Conservation (phyloP, 139 green algal genomes). For the Chlamydomonas sphaeroides region DNA sequence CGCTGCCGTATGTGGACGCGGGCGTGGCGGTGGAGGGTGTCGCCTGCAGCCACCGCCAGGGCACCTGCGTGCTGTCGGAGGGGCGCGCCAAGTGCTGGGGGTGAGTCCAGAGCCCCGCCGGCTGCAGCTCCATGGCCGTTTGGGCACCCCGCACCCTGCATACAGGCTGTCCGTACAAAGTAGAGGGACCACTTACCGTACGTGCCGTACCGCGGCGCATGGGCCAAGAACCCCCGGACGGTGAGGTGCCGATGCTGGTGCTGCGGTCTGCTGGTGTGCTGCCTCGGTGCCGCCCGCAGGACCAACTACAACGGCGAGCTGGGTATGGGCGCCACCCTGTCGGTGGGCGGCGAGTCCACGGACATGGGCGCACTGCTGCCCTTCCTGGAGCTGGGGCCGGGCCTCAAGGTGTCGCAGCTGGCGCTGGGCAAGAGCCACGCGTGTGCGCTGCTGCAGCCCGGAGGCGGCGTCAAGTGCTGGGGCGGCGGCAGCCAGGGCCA, state of each 20-base stretch:
- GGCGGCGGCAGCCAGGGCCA: not conserved
- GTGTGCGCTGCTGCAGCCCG: not conserved
- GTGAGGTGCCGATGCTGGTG: too few relatives aligned
- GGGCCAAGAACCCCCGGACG: too few relatives aligned
- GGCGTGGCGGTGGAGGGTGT: not conserved
- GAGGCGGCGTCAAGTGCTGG: slow-evolving; percentile 1
- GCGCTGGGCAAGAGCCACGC: not conserved
- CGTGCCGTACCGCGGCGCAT: too few relatives aligned
- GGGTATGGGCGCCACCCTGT: not conserved
- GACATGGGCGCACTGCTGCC: not conserved
- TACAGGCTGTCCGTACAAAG: too few relatives aligned
- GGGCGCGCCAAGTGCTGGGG: not conserved
- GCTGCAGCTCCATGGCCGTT: too few relatives aligned
- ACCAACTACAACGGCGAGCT: not conserved
- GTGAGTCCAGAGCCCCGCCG: too few relatives aligned
- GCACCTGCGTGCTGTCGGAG: not conserved
- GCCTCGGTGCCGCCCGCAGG: not conserved
- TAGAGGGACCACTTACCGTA: too few relatives aligned
- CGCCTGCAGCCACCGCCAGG: too few relatives aligned
- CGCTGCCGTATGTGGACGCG: not conserved
- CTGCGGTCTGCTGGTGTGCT: not conserved
- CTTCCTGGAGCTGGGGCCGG: not conserved
- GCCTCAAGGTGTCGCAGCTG: not conserved
- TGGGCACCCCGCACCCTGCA: too few relatives aligned
- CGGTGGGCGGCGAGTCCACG: not conserved